Conservation (phyloP, 2,329 filamentous ascomycete species). For the Epichloe baconii region DNA sequence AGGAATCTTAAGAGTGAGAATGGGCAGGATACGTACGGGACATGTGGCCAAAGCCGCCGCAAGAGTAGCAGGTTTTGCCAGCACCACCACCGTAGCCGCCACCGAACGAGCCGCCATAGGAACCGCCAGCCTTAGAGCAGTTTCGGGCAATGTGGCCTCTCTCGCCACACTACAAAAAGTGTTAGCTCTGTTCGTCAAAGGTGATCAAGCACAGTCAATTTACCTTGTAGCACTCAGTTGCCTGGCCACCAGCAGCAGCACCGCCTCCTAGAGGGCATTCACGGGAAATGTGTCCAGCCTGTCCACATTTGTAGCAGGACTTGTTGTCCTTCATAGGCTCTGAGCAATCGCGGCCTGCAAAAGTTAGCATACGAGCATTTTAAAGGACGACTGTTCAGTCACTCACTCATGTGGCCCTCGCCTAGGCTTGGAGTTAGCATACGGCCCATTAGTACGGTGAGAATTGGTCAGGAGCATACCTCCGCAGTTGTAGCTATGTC, state of each 20-base stretch:
- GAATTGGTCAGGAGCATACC: conserved; percentile 35
- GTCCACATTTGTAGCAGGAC: conserved; percentile 67
- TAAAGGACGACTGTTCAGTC: background rate
- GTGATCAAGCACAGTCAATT: background rate
- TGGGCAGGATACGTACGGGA: conserved; percentile 46
- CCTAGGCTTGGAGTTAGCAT: conserved; percentile 22
- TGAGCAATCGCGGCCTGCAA: conserved; percentile 72
- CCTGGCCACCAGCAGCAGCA: conserved; percentile 32
- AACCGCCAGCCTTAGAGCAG: conserved; percentile 55
- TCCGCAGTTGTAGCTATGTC: conserved; percentile 65
- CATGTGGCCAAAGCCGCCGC: conserved; percentile 94
- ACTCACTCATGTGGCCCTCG: conserved; percentile 68
- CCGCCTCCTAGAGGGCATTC: conserved; percentile 54
- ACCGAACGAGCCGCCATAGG: conserved; percentile 21
- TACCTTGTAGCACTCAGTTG: conserved; percentile 82
- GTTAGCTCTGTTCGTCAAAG: background rate
- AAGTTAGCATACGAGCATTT: background rate
- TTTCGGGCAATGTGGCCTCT: conserved; percentile 91
- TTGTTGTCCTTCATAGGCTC: conserved; percentile 78
- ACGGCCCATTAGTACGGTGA: background rate
- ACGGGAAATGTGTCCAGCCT: conserved; percentile 81
- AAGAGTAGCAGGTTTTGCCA: conserved; percentile 92
- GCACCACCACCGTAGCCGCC: conserved; percentile 35
- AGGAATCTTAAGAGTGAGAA: no score
- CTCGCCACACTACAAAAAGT: conserved; percentile 59